Base-by-base conservation (phyloP, 495 filamentous ascomycete species). In the Xylaria acuta region DNA sequence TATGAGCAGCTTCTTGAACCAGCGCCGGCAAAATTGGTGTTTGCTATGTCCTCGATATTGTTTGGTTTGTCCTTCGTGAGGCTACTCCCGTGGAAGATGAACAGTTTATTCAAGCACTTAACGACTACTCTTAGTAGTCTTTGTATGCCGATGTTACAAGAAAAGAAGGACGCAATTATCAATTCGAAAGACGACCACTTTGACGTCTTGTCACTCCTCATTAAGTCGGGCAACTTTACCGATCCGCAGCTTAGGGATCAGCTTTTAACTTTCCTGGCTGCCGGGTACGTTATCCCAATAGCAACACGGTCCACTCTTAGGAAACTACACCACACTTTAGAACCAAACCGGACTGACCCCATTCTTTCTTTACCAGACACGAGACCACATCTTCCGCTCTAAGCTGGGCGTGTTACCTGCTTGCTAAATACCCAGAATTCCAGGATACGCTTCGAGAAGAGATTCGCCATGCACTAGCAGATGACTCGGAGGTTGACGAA, bases 211-310 rank as follows among this genome's bases (percentile, higher is more conserved):
- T 92, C 90, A n/a, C 88, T 93, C 0, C 92, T 93, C 30, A 82
- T 95, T 34, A 83, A 89, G 58, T 90, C 87, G 51, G 92, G 88
- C 45, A 86, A 87, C 18, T 94, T 94, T 77, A 86, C 84, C 47
- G 90, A 93, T 54, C 89, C 90, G n/a, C 88, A 91, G 45, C 87
- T 95, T n/a, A 83, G 91, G 53, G 90, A 95, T 76, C 93, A 95
- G 74, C 85, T 93, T 76, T 93, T 95, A 90, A 95, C 93, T 5
- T 94, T 94, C 82, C 86, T 95, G 4, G 90, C 89, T 5, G 93
- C 93, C 0, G 93, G 93, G 75, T 77, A 59, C n/a, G 75, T 67
- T 27, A 22, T 22, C 12, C 34, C 22, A 25, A 38, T 27, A 22
- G 38, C 16, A 62, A 16, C n/a, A 41, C 9, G n/a, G 51, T 5